Conservation (phyloP, 257 asterid genomes). For the Ehretia macrophylla region DNA sequence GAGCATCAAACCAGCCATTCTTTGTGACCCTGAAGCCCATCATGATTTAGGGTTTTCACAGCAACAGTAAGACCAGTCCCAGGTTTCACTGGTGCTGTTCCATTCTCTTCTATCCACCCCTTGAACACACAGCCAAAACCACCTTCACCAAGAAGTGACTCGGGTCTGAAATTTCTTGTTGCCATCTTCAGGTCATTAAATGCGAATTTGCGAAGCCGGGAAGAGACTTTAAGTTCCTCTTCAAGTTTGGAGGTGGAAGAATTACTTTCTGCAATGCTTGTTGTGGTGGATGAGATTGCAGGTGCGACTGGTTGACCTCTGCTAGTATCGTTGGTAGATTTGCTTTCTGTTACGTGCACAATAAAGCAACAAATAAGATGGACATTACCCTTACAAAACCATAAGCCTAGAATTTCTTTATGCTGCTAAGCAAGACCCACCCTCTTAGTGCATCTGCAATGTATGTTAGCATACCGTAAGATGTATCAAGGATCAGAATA, state of each 20-base stretch:
- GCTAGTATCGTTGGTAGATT: slow-evolving; percentile 57
- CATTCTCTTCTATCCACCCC: slow-evolving; percentile 99
- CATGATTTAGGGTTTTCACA: slow-evolving; percentile 92
- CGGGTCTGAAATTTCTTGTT: slow-evolving; percentile 94
- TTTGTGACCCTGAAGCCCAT: slow-evolving; percentile 98
- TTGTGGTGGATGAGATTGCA: slow-evolving; percentile 55
- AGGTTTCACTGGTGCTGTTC: slow-evolving; percentile 97
- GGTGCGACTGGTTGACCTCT: slow-evolving; percentile 66
- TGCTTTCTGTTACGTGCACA: slow-evolving; percentile 49
- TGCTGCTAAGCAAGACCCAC: background rate
- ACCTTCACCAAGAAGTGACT: slow-evolving; percentile 97
- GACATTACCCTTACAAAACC: background rate
- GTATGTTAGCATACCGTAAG: no score
- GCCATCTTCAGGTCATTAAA: slow-evolving; percentile 88
- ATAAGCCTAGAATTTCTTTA: background rate
- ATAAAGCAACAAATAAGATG: slow-evolving; percentile 21
- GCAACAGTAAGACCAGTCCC: slow-evolving; percentile 99
- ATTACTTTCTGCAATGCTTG: slow-evolving; percentile 69
- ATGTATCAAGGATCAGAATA: no score
- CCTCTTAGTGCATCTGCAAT: no score
- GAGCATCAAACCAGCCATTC: slow-evolving; percentile 92
- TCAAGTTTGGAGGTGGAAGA: slow-evolving; percentile 70
- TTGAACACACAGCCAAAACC: slow-evolving; percentile 98
- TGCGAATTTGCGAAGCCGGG: slow-evolving; percentile 78
- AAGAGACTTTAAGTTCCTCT: slow-evolving; percentile 81